These are phyloP conservation scores for Amylocarpus encephaloides DNA, from an alignment of 2,329 filamentous ascomycete species.

Conservation along the genomic window DNA sequence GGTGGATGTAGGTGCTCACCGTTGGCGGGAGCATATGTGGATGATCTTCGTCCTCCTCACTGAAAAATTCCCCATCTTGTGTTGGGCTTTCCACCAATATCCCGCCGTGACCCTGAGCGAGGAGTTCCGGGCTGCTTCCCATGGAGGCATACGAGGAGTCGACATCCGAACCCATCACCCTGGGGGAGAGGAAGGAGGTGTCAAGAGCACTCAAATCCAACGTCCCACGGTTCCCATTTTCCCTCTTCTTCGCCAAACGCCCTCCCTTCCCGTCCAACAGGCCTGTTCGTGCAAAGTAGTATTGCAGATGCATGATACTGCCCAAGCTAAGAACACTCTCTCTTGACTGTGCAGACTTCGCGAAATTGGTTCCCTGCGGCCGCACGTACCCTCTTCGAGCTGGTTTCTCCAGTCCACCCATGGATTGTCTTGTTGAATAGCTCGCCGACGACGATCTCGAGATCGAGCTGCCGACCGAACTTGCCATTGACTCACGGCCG, in stretches of 20 bases:
- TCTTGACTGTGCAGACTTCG: conserved; percentile 78
- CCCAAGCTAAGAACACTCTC: conserved; percentile 95
- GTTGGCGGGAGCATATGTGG: conserved; percentile 89
- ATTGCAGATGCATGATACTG: conserved; percentile 94
- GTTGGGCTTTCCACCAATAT: conserved; percentile 34
- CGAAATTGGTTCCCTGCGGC: conserved; percentile 54
- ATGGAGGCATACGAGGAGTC: conserved; percentile 57
- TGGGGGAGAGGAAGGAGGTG: conserved; percentile 37
- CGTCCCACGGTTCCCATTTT: conserved; percentile 44
- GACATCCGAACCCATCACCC: conserved; percentile 40
- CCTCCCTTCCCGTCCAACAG: conserved; percentile 89
- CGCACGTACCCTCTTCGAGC: conserved; percentile 34
- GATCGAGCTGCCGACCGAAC: conserved; percentile 40
- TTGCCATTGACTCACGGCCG: conserved; percentile 48
- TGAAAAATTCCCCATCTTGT: conserved; percentile 44
- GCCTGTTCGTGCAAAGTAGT: conserved; percentile 95
- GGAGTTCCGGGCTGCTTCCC: conserved; percentile 52
- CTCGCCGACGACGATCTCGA: conserved; percentile 61
- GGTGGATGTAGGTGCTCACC: conserved; percentile 88
- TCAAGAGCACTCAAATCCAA: conserved; percentile 53
- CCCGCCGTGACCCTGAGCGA: conserved; percentile 29
- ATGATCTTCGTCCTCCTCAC: conserved; percentile 50
- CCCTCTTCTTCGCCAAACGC: conserved; percentile 69
- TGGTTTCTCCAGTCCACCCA: conserved; percentile 33
- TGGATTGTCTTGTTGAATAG: conserved; percentile 41